A percentile compares a stretch with the other conserved stretches of the same genome.
Evolutionary conservation across 495 filamentous ascomycete species (phyloP).

Genomic region (Aspergillus homomorphus): DNA sequence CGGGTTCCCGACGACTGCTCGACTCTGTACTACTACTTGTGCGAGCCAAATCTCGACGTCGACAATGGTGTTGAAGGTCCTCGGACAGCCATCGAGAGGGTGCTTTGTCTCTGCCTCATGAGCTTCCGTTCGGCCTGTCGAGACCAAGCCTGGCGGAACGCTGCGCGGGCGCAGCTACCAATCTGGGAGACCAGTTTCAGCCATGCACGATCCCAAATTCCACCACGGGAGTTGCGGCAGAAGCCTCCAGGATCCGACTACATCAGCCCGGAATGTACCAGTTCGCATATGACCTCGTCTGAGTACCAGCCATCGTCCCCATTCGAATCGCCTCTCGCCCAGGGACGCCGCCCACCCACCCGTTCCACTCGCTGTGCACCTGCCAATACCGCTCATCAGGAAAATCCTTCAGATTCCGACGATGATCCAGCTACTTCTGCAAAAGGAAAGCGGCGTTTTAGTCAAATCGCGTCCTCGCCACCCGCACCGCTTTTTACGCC

Average conservation of each 20-base stretch:
- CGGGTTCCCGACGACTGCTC: slow-evolving; percentile 31
- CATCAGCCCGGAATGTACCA: slow-evolving; percentile 14
- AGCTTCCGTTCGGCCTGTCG: slow-evolving; percentile 15
- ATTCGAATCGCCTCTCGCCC: slow-evolving; percentile 11
- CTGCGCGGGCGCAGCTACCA: slow-evolving; percentile 11
- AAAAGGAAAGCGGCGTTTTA: not conserved
- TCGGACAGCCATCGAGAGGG: slow-evolving; percentile 9
- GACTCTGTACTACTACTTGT: slow-evolving; percentile 35
- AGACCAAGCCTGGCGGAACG: slow-evolving; percentile 29
- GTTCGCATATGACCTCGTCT: slow-evolving; percentile 1
- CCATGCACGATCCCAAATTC: slow-evolving; percentile 14
- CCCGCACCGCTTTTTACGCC: not conserved
- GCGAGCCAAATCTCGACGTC: slow-evolving; percentile 31
- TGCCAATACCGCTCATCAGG: not conserved
- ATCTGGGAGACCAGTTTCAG: slow-evolving; percentile 22
- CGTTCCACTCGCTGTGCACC: not conserved
- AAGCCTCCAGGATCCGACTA: slow-evolving; percentile 16
- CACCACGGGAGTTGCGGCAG: slow-evolving; percentile 14
- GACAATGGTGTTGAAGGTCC: slow-evolving; percentile 5
- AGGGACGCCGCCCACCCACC: slow-evolving; percentile 12
- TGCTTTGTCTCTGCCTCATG: slow-evolving; percentile 22
- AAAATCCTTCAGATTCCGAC: not conserved
- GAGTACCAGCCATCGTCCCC: slow-evolving; percentile 13
- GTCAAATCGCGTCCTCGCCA: not conserved
- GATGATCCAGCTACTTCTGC: not conserved